Conservation (phyloP, 139 green algal species). For the Asterochloris sp. region DNA sequence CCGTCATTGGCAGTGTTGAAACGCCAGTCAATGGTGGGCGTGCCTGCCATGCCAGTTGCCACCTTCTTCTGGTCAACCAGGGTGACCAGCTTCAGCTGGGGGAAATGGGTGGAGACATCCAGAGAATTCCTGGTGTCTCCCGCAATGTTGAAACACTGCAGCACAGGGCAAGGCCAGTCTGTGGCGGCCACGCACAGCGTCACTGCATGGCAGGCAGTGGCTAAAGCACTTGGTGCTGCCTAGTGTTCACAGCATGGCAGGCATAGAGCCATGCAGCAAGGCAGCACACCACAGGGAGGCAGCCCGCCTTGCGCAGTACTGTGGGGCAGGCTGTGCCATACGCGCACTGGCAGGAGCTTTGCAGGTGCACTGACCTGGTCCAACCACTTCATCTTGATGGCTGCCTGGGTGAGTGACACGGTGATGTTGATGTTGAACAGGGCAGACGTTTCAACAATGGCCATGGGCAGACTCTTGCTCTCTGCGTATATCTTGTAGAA, state of each 20-base stretch:
- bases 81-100: conserved; percentile 13
- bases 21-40: neutral
- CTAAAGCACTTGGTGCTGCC: neutral
- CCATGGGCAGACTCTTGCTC: conserved; percentile 6
- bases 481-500: conserved; percentile 19
- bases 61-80: conserved; percentile 5
- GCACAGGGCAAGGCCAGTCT: neutral
- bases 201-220: no score
- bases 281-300: neutral
- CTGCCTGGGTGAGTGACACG: neutral
- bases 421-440: conserved; percentile 9
- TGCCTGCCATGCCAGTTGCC: neutral
- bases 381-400: conserved; percentile 14
- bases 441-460: conserved; percentile 9
- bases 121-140: conserved; percentile 7
- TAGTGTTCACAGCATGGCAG: neutral
- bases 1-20: neutral
- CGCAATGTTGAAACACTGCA: conserved; percentile 9
- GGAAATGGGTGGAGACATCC: conserved; percentile 11
- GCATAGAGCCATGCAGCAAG: neutral
- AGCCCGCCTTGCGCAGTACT: neutral
- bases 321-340: neutral
- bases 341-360: neutral
- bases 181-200: neutral
- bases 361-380: neutral